These are phyloP conservation scores for Ambispora gerdemannii DNA, from an alignment of 192 early-diverging fungal species.

Conservation along the genomic window DNA sequence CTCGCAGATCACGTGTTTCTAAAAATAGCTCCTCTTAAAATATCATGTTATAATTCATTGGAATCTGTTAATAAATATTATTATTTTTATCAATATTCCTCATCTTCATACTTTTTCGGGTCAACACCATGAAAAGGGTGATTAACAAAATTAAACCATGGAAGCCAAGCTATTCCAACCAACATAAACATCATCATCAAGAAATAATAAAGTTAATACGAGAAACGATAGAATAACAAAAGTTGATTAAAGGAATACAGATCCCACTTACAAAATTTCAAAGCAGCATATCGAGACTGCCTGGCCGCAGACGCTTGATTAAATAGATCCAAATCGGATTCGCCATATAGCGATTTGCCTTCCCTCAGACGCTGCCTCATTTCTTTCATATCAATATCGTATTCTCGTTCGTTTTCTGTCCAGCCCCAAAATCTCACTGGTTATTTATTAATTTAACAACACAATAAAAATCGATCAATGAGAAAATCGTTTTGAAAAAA, in stretches of 20 bases:
- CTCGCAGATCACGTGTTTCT: too few species aligned
- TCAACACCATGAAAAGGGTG: slow-evolving; percentile 71
- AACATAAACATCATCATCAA: slow-evolving; percentile 1
- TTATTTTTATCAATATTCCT: too few species aligned
- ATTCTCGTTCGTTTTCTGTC: slow-evolving; percentile 82
- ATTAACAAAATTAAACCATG: slow-evolving; percentile 77
- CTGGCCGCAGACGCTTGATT: slow-evolving; percentile 58
- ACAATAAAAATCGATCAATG: too few species aligned
- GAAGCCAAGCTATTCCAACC: slow-evolving; percentile 48
- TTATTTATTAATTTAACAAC: too few species aligned
- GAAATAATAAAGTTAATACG: slow-evolving; percentile 22
- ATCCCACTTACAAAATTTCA: slow-evolving; percentile 55
- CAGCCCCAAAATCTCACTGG: slow-evolving; percentile 90
- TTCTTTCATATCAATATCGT: slow-evolving; percentile 62
- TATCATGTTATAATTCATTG: too few species aligned
- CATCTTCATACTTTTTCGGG: slow-evolving; percentile 32
- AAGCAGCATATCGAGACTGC: slow-evolving; percentile 64
- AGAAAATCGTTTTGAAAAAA: too few species aligned
- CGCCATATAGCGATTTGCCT: slow-evolving; percentile 69
- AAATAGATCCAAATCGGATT: slow-evolving; percentile 50
- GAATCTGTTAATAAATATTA: too few species aligned
- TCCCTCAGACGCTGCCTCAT: slow-evolving; percentile 56
- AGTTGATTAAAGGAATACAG: neutral
- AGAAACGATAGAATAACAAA: slow-evolving; percentile 10
- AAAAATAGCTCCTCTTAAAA: too few species aligned